Conservation (phyloP, 768 basidiomycete genomes). For the Daedaleopsis nitida region DNA sequence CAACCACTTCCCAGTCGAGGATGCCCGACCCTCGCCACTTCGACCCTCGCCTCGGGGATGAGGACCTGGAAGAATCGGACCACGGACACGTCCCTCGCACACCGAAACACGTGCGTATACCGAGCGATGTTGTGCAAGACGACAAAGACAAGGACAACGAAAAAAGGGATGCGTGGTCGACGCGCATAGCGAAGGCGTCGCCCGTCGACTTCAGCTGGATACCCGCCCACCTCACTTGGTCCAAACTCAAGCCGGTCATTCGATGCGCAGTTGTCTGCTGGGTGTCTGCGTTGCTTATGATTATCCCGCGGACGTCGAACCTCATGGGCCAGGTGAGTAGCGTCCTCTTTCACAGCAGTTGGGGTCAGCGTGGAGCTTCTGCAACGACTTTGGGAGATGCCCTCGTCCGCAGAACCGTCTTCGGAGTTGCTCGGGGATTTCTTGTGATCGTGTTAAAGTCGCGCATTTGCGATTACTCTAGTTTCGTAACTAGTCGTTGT, state of each 20-base stretch:
- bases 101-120: slow-evolving; percentile 15
- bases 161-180: slow-evolving; percentile 8
- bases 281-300: slow-evolving; percentile 58
- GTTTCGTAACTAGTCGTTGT: too few species aligned
- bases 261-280: slow-evolving; percentile 65
- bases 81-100: not conserved
- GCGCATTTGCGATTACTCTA: too few species aligned
- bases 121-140: slow-evolving; percentile 2
- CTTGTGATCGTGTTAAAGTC: too few species aligned
- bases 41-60: slow-evolving; percentile 34
- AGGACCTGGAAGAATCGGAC: slow-evolving; percentile 21
- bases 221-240: slow-evolving; percentile 54
- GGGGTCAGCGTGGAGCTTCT: too few species aligned
- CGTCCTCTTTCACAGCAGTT: too few species aligned
- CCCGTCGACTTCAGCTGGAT: slow-evolving; percentile 54
- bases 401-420: too few species aligned
- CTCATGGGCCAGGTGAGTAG: slow-evolving; percentile 59
- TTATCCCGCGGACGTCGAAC: slow-evolving; percentile 50
- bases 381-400: too few species aligned
- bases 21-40: slow-evolving; percentile 15
- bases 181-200: slow-evolving; percentile 15
- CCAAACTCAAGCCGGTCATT: slow-evolving; percentile 62
- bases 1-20: not conserved
- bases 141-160: not conserved
- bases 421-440: too few species aligned